These are phyloP conservation scores for Sisymbrium altissimum DNA, from an alignment of 345 rosid species.

Conservation along the genomic window DNA sequence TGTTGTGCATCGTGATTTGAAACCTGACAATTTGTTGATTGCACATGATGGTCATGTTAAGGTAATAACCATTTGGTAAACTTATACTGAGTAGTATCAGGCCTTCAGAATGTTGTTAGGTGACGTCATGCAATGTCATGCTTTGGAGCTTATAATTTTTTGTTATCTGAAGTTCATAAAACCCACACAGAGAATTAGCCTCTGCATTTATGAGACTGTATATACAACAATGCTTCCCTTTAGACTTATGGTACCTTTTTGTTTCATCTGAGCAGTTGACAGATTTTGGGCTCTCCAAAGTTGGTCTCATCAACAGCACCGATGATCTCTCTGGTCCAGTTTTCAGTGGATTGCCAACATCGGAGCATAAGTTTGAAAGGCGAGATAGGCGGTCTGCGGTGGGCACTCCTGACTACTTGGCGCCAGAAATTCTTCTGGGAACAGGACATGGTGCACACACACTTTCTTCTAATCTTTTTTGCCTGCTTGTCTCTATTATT, in stretches of 20 bases:
- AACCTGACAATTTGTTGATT: constrained; percentile 95
- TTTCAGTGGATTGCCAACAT: constrained; percentile 48
- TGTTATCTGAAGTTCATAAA: constrained; percentile 4
- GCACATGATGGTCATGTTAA: constrained; percentile 98
- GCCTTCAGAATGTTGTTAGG: constrained; percentile 25
- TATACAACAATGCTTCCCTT: background rate
- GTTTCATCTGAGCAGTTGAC: constrained; percentile 30
- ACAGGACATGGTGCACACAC: constrained; percentile 82
- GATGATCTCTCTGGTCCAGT: constrained; percentile 88
- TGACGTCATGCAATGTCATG: constrained; percentile 43
- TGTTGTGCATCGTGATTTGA: constrained; percentile 96
- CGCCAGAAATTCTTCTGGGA: constrained; percentile 95
- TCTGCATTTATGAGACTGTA: background rate
- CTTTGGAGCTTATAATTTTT: background rate
- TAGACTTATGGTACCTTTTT: constrained; percentile 7
- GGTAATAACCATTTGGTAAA: constrained; percentile 43
- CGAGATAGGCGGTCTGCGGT: constrained; percentile 85
- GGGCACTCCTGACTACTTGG: constrained; percentile 96
- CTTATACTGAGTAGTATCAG: constrained; percentile 17
- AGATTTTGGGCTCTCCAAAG: constrained; percentile 34
- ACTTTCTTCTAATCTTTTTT: constrained; percentile 19
- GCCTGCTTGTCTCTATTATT: background rate
- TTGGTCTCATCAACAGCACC: constrained; percentile 94
- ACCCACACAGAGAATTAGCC: background rate
- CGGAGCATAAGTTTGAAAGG: constrained; percentile 57